A percentile compares a stretch with the other conserved stretches of the same genome.
phyloP scores from a whole-genome alignment of 1,284 basidiomycete species.

The Macrocybe sp. region DNA sequence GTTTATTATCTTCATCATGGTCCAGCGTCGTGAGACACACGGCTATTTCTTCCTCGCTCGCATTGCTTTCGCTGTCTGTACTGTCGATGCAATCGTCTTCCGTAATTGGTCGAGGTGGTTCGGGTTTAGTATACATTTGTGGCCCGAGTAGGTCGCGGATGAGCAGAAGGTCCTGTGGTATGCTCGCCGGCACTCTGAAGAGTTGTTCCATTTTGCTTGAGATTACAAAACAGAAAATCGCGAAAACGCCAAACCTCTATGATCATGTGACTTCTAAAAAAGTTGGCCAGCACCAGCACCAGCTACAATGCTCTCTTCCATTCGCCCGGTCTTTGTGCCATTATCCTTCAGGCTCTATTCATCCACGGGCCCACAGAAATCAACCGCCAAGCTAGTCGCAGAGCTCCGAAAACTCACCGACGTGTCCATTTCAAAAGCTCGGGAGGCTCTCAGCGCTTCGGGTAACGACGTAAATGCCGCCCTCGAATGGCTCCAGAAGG shows the following conservation, averaged over 20 bases:
- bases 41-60: conserved; percentile 66
- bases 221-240: conserved; percentile 7
- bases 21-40: conserved; percentile 43
- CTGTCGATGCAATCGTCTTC: conserved; percentile 6
- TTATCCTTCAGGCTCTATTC: conserved; percentile 20
- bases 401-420: conserved; percentile 80
- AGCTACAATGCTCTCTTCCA: conserved; percentile 19
- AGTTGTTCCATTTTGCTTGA: conserved; percentile 25
- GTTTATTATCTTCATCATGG: conserved; percentile 31
- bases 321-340: conserved; percentile 14
- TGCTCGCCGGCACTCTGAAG: conserved; percentile 55
- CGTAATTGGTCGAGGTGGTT: conserved; percentile 14
- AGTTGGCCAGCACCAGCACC: conserved; percentile 1
- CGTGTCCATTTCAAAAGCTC: conserved; percentile 84
- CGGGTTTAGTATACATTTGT: neutral
- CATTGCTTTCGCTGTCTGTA: conserved; percentile 36
- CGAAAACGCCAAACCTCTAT: conserved; percentile 7
- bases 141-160: conserved; percentile 60
- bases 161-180: conserved; percentile 69
- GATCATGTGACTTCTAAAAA: conserved; percentile 4
- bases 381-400: conserved; percentile 73
- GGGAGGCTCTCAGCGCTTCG: conserved; percentile 76
- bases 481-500: conserved; percentile 76
- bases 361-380: conserved; percentile 36
- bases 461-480: conserved; percentile 76